A percentile compares a stretch with the other conserved stretches of the same genome.
These are phyloP conservation scores for Candolleomyces aberdarensis DNA, from an alignment of 768 basidiomycete genomes.

Conservation along the genomic window DNA sequence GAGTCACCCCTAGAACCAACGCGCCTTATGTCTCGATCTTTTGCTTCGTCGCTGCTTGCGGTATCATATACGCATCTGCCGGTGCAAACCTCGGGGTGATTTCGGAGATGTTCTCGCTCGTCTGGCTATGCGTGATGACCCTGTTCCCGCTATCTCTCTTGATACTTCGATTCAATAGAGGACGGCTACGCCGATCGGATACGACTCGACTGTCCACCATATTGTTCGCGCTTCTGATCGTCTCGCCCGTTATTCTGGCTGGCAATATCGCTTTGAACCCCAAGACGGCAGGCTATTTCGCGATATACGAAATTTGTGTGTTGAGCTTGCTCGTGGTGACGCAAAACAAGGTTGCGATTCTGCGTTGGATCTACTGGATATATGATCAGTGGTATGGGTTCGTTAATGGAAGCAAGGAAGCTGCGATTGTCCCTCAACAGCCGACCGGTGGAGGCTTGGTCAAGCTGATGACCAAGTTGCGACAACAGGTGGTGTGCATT, in stretches of 20 bases:
- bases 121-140: constrained; percentile 63
- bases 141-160: constrained; percentile 61
- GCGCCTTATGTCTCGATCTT: constrained; percentile 52
- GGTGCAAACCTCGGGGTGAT: constrained; percentile 50
- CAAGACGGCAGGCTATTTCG: constrained; percentile 59
- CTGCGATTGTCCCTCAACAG: constrained; percentile 39
- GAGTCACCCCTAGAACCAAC: constrained; percentile 44
- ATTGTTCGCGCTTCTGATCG: constrained; percentile 39
- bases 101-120: constrained; percentile 68
- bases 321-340: constrained; percentile 43
- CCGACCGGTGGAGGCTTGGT: constrained; percentile 28
- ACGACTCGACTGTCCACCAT: constrained; percentile 40
- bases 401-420: constrained; percentile 38
- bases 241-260: constrained; percentile 38
- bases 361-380: constrained; percentile 57
- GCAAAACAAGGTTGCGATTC: constrained; percentile 51
- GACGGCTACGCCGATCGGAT: constrained; percentile 45
- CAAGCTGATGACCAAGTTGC: constrained; percentile 40
- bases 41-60: constrained; percentile 47
- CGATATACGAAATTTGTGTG: constrained; percentile 56
- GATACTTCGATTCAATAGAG: constrained; percentile 63
- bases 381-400: constrained; percentile 51
- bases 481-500: constrained; percentile 55
- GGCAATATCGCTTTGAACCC: constrained; percentile 64
- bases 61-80: constrained; percentile 55